phyloP scores from a whole-genome alignment of 306 rosid genomes.

The Quercus parvula region DNA sequence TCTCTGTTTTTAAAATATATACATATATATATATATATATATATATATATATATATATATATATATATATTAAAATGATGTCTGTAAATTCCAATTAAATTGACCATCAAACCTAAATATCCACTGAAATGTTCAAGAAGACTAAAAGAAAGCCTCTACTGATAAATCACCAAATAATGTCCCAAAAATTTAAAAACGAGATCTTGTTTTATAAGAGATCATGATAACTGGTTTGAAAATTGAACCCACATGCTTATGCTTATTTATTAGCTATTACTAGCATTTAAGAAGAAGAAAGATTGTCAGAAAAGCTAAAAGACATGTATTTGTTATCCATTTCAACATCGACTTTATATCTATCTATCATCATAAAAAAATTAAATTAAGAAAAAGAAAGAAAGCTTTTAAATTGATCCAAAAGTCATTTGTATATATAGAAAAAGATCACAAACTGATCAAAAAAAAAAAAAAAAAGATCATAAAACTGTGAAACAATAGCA shows the following conservation, averaged over 20 bases:
- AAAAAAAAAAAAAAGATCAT: background rate
- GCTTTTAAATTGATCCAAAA: background rate
- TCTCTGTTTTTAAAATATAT: too few species aligned
- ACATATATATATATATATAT: too few species aligned
- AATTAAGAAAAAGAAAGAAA: background rate
- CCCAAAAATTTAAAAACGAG: background rate
- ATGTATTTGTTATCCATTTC: background rate
- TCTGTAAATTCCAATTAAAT: background rate
- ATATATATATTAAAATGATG: too few species aligned
- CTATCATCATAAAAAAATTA: background rate
- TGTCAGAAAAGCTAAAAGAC: too few species aligned
- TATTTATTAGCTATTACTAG: too few species aligned
- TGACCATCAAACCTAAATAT: background rate
- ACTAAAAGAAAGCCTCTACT: too few species aligned
- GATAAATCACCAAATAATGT: too few species aligned
- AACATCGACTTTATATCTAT: background rate
- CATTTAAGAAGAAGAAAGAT: too few species aligned
- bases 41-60: too few species aligned
- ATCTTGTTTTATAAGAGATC: background rate
- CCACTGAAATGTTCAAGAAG: background rate
- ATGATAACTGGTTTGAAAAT: too few species aligned
- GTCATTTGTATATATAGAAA: background rate
- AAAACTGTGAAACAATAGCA: background rate
- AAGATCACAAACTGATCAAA: too few species aligned
- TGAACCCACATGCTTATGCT: too few species aligned